Base-by-base conservation (phyloP, 208 protist species). In the Crithidia brevicula region DNA sequence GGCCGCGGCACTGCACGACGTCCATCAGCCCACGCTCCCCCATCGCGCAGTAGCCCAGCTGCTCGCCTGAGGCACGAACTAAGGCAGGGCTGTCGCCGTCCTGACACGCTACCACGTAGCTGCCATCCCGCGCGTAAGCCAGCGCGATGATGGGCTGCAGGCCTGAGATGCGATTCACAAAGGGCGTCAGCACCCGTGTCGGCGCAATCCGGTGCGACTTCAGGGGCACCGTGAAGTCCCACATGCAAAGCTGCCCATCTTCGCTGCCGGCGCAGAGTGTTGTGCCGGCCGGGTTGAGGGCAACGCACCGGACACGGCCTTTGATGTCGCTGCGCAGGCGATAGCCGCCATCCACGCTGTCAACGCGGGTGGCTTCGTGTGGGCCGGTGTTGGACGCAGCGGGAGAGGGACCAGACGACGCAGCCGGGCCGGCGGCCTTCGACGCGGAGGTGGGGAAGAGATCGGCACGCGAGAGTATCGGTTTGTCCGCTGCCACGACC, bases 151-250 rank as follows among this genome's bases (percentile, higher is more conserved):
- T 83, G 3, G 86, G 64, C 70, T 94, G 89, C 76, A 91, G 74
- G 1, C 89, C 89, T 0, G 86, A 72, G 31, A 94, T 90, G 45
- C 89, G 83, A 42, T 92, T 91, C 4, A 89, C 84, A 80, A 94
- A 94, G 11, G 89, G 89, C 7, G 83, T 92, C 38, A 94, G 79
- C 52, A 86, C 63, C 7, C 89, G 85, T 42, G 89, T 94, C 15
- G 86, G 83, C 43, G 70, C 62, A 8, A 91, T 33, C 7, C 74
- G 73, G 50, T 64, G 68, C 27, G 80, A 79, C 13, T 72, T 70
- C 30, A 88, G 70, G 0, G 81, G 67, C 13, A 64, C 49, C 3
- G 42, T 60, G 49, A 94, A 92, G 56, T 92, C 86, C 85, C 86
- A 94, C 83, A 94, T 92, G 72, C 74, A 88, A 10, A 94, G 56